Evolutionary conservation across 352 stramenopile species (phyloP).

Genomic region (Lagenidium giganteum): DNA sequence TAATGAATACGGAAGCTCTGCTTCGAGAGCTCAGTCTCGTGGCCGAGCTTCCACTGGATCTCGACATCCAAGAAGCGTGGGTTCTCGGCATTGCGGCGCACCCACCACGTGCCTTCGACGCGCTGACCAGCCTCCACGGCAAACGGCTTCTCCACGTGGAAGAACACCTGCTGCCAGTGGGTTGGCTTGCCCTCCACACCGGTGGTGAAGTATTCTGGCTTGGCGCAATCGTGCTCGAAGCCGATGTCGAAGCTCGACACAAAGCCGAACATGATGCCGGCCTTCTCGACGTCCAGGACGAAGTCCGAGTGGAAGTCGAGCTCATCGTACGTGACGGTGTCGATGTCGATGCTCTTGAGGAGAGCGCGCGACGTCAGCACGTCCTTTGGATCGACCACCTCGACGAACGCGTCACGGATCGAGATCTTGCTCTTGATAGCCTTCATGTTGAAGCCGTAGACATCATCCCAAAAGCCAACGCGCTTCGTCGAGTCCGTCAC

Average conservation of each 20-base stretch:
- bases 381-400: constrained; percentile 88
- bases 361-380: constrained; percentile 88
- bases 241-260: constrained; percentile 97
- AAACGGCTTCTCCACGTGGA: constrained; percentile 90
- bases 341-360: constrained; percentile 86
- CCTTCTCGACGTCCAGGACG: constrained; percentile 73
- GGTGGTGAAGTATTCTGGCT: constrained; percentile 96
- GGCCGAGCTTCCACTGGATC: constrained; percentile 64
- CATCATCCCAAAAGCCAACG: constrained; percentile 94
- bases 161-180: constrained; percentile 99
- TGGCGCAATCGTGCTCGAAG: constrained; percentile 90
- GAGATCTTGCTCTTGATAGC: constrained; percentile 93
- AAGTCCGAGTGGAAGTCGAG: constrained; percentile 93
- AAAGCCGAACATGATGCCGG: constrained; percentile 93
- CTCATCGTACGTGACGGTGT: constrained; percentile 89
- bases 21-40: constrained; percentile 30
- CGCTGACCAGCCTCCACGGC: constrained; percentile 64
- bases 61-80: constrained; percentile 92
- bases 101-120: constrained; percentile 83
- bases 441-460: constrained; percentile 99
- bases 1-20: constrained; percentile 82
- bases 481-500: constrained; percentile 63
- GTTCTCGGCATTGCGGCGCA: constrained; percentile 89
- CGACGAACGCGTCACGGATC: constrained; percentile 94
- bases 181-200: constrained; percentile 88